Base-by-base conservation (phyloP, 139 green algal genomes). In the Closterium sp. region DNA sequence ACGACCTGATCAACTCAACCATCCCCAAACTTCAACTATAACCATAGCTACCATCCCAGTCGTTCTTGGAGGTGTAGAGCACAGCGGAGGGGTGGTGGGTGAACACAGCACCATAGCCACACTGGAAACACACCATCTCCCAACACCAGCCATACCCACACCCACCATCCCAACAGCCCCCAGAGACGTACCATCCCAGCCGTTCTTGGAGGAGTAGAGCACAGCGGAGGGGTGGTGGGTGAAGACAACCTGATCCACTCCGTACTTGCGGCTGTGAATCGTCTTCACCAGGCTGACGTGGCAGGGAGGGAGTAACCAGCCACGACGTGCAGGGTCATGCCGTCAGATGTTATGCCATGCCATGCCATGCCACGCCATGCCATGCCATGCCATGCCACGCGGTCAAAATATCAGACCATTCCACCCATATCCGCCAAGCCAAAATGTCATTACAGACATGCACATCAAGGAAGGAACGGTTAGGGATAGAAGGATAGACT, bases 201-300 rank as follows among this genome's bases (percentile, higher is more conserved):
- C 97, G 95, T 98, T 98, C 76, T 96, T 96, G 16, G 96, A 97
- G 2, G 96, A 96, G 87, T 97, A 97, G 0, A 99, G 34, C 4
- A 98, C 95, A 2, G 95, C 94, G 35, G 91, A 85, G 0, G 95
- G 91, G n/a, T 95, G 86, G 93, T 99, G 97, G 0, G 97, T 98
- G 92, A 97, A 98, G 64, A 88, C 93, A 2, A 98, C 94, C 89
- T 96, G 96, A 31, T 95, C 93, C 23, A 97, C 95, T 12, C 97
- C 96, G 94, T 99, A 98, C 93, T 99, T 98, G 28, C 96, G 95
- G 91, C 92, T 97, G 92, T 94, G 94, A 16, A 98, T 83, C 6
- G 91, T 95, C 34, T 96, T 96, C 30, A 93, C 55, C 43, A 94
- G 81, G 28, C 81, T 86, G 81, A 86, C 43, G 43, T 69, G 43